Conservation (phyloP, 805 yeast genomes). For the Starmerella gropengiesseri region DNA sequence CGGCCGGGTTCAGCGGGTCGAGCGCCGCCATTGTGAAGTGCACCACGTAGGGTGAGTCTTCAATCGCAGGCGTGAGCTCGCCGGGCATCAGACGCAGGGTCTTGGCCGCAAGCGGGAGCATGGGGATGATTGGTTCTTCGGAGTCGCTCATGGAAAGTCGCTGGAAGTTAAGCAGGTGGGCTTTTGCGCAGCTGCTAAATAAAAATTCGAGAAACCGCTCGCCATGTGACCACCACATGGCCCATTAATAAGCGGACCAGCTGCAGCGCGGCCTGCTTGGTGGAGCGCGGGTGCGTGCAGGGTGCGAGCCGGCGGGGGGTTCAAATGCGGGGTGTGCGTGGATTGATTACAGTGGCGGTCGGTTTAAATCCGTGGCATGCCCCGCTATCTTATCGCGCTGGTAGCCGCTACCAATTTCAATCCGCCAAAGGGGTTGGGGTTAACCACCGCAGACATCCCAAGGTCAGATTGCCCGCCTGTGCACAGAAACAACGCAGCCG, state of each 20-base stretch:
- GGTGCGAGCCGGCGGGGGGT: too few species aligned
- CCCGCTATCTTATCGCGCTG: too few species aligned
- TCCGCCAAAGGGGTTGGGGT: too few species aligned
- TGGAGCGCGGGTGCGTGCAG: background rate
- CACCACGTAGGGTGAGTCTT: slow-evolving; percentile 76
- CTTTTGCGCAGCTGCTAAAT: background rate
- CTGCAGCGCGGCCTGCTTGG: background rate
- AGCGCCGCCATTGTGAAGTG: slow-evolving; percentile 91
- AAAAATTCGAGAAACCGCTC: slow-evolving; percentile 1
- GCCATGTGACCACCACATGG: background rate
- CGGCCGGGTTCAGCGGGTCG: slow-evolving; percentile 73
- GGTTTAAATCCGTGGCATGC: too few species aligned
- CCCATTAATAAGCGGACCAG: background rate
- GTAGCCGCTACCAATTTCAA: too few species aligned
- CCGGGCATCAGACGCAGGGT: slow-evolving; percentile 54
- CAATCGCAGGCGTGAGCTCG: slow-evolving; percentile 76
- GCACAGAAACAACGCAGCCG: too few species aligned
- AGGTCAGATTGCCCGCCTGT: too few species aligned
- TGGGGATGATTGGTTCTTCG: slow-evolving; percentile 14
- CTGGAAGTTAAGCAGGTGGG: background rate
- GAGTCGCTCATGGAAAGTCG: slow-evolving; percentile 12
- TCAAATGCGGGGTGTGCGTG: too few species aligned
- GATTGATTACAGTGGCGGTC: too few species aligned
- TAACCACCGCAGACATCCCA: too few species aligned
- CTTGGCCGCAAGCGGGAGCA: slow-evolving; percentile 19